Base-by-base conservation (phyloP, 2,329 filamentous ascomycete species). In the Ilyonectria robusta region DNA sequence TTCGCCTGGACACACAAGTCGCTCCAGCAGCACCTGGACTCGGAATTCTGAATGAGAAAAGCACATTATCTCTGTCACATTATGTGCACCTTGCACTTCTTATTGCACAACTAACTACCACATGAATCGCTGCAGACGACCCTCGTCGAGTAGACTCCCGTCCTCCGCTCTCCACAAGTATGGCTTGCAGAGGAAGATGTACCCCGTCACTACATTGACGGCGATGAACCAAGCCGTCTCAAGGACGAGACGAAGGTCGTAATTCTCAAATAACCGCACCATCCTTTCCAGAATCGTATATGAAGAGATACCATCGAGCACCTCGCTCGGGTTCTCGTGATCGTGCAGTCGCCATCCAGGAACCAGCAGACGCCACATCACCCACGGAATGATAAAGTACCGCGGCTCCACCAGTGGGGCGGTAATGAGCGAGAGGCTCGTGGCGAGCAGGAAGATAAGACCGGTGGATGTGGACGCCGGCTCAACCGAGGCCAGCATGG, bases 311-410 rank as follows among this genome's bases (percentile, higher is more conserved):
- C 10, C 35, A 10, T 44, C 35, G 19, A 70, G 4, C 13, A 70
- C 1, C 19, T 40, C 55, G 37, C 26, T 9, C 1, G n/a, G 5
- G 5, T 6, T 23, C 29, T 65, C 60, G 37, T 76, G 73, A 26
- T 74, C 70, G 40, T 74, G 69, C 5, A 76, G 44, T 33, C 71
- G 71, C 82, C 82, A 84, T 58, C 85, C 80, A 0, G 94, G 94
- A 1, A 97, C 82, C 75, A 97, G 88, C 8, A 98, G 82, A 1
- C 96, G 88, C 94, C 95, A 98, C 75, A 98, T 91, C 9, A 98
- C 88, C 94, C 94, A 99, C 0, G 95, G 95, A 13, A 98, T 86
- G 77, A 99, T 97, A 80, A 97, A 97, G 81, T 99, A 99, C 15
- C 96, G 89, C 15, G 96, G 96, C 79, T 99, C 96, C 10, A 99